These are phyloP conservation scores for Stylosanthes scabra DNA, from an alignment of 331 rosid genomes.

Conservation along the genomic window DNA sequence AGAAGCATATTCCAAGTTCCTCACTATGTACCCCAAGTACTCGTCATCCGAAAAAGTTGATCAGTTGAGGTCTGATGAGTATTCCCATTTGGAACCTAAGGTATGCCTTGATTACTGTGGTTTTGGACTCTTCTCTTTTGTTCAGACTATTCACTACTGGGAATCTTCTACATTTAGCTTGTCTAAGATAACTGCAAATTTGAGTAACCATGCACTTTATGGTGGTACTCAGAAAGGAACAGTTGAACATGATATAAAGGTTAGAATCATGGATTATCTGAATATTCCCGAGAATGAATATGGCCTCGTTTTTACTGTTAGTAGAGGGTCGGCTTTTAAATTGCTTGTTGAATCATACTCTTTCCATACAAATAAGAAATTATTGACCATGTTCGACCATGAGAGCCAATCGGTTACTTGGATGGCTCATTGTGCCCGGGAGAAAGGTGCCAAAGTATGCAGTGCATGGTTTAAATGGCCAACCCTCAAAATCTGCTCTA, in stretches of 20 bases:
- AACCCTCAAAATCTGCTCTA: constrained; percentile 88
- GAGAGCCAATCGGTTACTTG: constrained; percentile 94
- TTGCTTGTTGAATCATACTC: constrained; percentile 91
- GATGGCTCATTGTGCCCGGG: constrained; percentile 95
- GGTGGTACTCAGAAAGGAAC: constrained; percentile 95
- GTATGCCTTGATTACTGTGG: constrained; percentile 99
- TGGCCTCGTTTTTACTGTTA: constrained; percentile 95
- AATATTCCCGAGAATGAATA: constrained; percentile 96
- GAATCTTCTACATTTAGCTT: constrained; percentile 96
- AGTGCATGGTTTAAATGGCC: constrained; percentile 99
- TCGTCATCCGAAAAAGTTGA: constrained; percentile 85
- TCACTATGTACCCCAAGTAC: constrained; percentile 93
- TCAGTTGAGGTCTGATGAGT: constrained; percentile 82
- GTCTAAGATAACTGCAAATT: constrained; percentile 95
- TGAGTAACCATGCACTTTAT: constrained; percentile 93
- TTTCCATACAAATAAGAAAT: constrained; percentile 84
- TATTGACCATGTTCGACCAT: constrained; percentile 96
- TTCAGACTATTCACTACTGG: constrained; percentile 94
- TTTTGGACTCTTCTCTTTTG: constrained; percentile 88
- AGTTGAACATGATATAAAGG: constrained; percentile 86
- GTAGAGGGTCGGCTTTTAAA: constrained; percentile 94
- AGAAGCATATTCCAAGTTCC: constrained; percentile 79
- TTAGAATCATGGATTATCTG: constrained; percentile 89
- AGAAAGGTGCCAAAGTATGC: constrained; percentile 88
- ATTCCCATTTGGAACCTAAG: constrained; percentile 83